Evolutionary conservation across 2,329 filamentous ascomycete genomes (phyloP), one percentile per base, ranked within the genome.

Genomic region (Tolypocladium sp.): DNA sequence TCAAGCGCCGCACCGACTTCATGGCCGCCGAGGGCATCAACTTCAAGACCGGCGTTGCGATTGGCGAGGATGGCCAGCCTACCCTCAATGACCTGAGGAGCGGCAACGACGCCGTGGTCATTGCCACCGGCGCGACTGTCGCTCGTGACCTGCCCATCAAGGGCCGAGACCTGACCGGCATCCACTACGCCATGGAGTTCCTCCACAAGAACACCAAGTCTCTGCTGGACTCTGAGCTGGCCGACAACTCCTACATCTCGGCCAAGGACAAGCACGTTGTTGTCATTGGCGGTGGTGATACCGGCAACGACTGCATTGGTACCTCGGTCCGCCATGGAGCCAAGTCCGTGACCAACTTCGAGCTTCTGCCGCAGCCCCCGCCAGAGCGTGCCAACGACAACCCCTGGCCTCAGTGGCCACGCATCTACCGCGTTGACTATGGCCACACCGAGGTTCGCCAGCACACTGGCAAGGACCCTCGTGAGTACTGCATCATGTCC

Each of bases 161-260:
- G 71, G 89, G 89, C 68, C 91, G 93, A 67, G 90, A 91, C 72
- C 81, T 96, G 9, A 86, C 93, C 55, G 93, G 93, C 57, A 90
- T 97, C 60, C 92, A 97, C 78, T 97, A 89, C 69, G 93, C 93
- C 65, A 97, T 97, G 93, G 88, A 96, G 75, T 97, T 97, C 82
- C 75, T 97, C 70, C 92, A 96, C 82, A 89, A 89, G 79, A 97
- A 97, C 81, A 97, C 93, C 73, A 97, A 97, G 82, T 96, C 92
- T 35, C 85, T 97, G 8, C 88, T 97, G 57, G 93, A 97, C 79
- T 96, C 92, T 15, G 86, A 91, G 70, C 84, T 97, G 35, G 81
- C 82, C 12, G 92, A 97, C 69, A 86, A 88, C 35, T 77, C 88
- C 58, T 97, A 97, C 77, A 93, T 97, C 71, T 93, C 90, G 22